Conservation (phyloP, 2,329 filamentous ascomycete genomes). For the Aspergillus quadrilineatus region DNA sequence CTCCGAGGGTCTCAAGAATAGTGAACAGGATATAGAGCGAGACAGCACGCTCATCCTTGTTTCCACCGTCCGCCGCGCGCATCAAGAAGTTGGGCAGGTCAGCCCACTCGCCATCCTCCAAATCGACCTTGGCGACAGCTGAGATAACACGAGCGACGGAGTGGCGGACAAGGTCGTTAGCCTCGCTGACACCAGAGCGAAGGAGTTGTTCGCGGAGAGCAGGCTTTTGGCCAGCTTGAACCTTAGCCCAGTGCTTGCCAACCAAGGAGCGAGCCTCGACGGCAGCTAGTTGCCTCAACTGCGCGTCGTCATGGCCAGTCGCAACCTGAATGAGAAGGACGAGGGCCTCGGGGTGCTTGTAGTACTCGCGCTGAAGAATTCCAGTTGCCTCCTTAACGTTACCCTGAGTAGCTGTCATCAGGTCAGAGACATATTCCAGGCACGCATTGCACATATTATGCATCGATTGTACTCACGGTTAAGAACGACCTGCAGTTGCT, state of each 20-base stretch:
- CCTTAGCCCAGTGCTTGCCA: conserved; percentile 77
- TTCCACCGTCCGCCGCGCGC: conserved; percentile 72
- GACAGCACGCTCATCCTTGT: conserved; percentile 79
- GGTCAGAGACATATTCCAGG: conserved; percentile 19
- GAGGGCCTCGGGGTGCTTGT: conserved; percentile 79
- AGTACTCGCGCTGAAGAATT: conserved; percentile 90
- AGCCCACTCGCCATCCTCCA: conserved; percentile 80
- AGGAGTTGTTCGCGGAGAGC: conserved; percentile 79
- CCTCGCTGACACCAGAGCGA: conserved; percentile 78
- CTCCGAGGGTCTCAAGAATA: conserved; percentile 82
- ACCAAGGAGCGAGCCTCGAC: conserved; percentile 85
- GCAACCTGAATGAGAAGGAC: conserved; percentile 85
- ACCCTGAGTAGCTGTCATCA: conserved; percentile 72
- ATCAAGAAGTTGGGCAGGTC: conserved; percentile 78
- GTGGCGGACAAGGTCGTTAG: conserved; percentile 73
- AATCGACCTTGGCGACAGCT: conserved; percentile 79
- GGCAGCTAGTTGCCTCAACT: conserved; percentile 83
- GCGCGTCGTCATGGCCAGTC: conserved; percentile 68
- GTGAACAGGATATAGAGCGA: conserved; percentile 92
- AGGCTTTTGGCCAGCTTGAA: conserved; percentile 73
- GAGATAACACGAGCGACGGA: conserved; percentile 85
- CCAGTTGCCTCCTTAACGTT: conserved; percentile 87
- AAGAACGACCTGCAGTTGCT: conserved; percentile 83
- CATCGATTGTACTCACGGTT: conserved; percentile 63
- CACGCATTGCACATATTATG: neutral